Base-by-base conservation (phyloP, 2,329 filamentous ascomycete species). In the Colletotrichum sp. region DNA sequence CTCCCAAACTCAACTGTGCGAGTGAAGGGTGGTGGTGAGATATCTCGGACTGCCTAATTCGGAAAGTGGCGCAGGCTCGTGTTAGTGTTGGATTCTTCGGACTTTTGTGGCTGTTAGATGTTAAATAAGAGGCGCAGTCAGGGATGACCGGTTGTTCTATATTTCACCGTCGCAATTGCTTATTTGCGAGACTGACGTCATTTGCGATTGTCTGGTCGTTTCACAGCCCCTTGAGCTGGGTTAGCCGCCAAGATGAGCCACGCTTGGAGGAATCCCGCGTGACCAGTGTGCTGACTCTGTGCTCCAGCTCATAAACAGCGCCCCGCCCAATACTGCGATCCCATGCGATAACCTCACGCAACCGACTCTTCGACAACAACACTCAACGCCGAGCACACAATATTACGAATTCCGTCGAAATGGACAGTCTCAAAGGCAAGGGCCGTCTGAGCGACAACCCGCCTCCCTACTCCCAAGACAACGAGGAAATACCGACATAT, bases 161-260 rank as follows among this genome's bases (percentile, higher is more conserved):
- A 21, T 21, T 62, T 62, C 58, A 62, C 58, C 16, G 10, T 52
- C 10, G 7, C 21, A 62, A 36, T 34, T 34, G 32, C n/a, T 21
- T 36, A 21, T n/a, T 13, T 62, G 12, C 5, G 3, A 32, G 7
- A 8, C n/a, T 36, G 32, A 34, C 16, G n/a, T 62, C 30, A 24
- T 32, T 62, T 16, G 58, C 43, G 6, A 62, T 14, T 34, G 30
- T 36, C 58, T 36, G 58, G 14, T 16, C 18, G 30, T 62, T 62
- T 62, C 58, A 62, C 58, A 21, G 30, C 58, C 58, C 30, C 30
- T 21, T 34, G 58, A 62, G 32, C n/a, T 62, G 58, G n/a, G 26
- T 14, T 62, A 21, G 13, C n/a, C 58, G 32, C 58, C 28, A 34
- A 13, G 18, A 62, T 62, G 58, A 30, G 58, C 58, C 58, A 62